Base-by-base conservation (phyloP, 2,329 filamentous ascomycete genomes). In the Phoma herbarum region DNA sequence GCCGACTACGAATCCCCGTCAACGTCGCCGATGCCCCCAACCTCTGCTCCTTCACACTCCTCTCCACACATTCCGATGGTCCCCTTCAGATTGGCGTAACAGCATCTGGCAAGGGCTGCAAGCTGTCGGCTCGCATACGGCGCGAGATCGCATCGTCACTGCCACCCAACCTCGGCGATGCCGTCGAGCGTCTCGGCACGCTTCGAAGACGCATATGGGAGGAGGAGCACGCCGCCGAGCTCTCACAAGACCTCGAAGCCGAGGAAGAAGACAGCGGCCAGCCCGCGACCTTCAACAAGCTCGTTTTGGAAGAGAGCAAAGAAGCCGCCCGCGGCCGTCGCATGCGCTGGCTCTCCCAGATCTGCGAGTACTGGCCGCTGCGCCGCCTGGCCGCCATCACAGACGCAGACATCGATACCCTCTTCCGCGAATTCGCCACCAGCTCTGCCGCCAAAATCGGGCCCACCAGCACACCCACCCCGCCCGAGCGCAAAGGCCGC, bases 321-420 rank as follows among this genome's bases (percentile, higher is more conserved):
- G 89, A 90, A 59, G 89, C 89, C 3, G 86, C 88, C 16, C 92
- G 92, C 73, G 93, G 86, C 22, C 84, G 94, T 59, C 86, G 95
- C 50, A 93, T 96, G 83, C 86, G 95, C 57, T 99, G 95, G 95
- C 83, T 99, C 1, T 87, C 90, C 20, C 95, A 99, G 75, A 92
- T 99, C 51, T 99, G 95, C 83, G 95, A 99, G 81, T 99, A 99
- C 79, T 99, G 95, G 95, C 93, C 95, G 1, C 83, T 99, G 25
- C 88, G 88, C 63, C 87, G 91, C 18, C 85, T 99, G 1, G 92
- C 93, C 8, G 83, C 85, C 39, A 89, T 98, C 63, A 89, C 86
- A 3, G 92, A 97, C 69, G 84, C 85, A 9, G 93, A 98, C 66
- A 88, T 97, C 7, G 87, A 91, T 16, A 77, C 80, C 12, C 86